Percentiles rank a stretch among this genome's conserved stretches.
Evolutionary conservation across 164 flowering plant genomes (phyloP).

Genomic region (Platanus orientalis): DNA sequence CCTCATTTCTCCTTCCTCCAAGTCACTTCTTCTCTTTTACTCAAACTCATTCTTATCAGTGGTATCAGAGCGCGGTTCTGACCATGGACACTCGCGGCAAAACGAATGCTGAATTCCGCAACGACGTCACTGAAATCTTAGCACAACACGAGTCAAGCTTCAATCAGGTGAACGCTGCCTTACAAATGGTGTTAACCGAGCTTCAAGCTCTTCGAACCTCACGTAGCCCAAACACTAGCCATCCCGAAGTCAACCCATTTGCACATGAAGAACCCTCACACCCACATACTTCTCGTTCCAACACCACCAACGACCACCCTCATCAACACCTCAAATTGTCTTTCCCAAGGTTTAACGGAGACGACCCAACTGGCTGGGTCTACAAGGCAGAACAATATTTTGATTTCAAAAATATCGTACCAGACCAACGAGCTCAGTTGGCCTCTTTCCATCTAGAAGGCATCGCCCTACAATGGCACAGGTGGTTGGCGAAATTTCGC

Average conservation of each 20-base stretch:
- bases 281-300: background rate
- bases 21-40: background rate
- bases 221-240: no score
- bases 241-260: conserved; percentile 1
- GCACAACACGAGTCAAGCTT: conserved; percentile 12
- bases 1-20: background rate
- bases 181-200: conserved; percentile 8
- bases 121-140: conserved; percentile 10
- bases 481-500: background rate
- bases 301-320: background rate
- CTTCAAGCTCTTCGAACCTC: conserved; percentile 6
- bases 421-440: no score
- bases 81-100: conserved; percentile 16
- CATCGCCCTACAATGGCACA: conserved; percentile 1
- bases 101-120: conserved; percentile 10
- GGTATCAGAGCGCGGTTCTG: conserved; percentile 14
- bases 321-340: conserved; percentile 4
- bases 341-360: conserved; percentile 4
- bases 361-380: background rate
- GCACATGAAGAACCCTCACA: conserved; percentile 1
- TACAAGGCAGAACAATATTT: conserved; percentile 5
- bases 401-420: no score
- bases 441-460: background rate
- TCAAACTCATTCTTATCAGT: conserved; percentile 3
- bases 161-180: background rate